phyloP scores from a whole-genome alignment of 2,329 filamentous ascomycete species.

The Plenodomus lindquistii region DNA sequence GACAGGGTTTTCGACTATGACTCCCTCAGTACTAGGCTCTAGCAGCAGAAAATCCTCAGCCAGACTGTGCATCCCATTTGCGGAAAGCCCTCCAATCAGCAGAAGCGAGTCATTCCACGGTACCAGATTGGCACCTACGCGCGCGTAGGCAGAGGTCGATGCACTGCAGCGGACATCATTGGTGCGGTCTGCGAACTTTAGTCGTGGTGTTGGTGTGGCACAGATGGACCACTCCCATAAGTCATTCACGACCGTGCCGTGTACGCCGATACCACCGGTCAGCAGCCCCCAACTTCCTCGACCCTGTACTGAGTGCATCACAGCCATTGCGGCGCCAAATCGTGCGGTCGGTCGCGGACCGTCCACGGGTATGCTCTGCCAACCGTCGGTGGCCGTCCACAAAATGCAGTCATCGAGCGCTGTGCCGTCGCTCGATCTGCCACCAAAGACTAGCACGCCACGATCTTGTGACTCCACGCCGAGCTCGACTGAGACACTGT shows the following conservation, averaged over 20 bases:
- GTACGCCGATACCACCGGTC: constrained; percentile 69
- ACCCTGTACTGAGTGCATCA: constrained; percentile 34
- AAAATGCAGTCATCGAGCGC: constrained; percentile 49
- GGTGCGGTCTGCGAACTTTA: constrained; percentile 36
- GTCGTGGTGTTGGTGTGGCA: constrained; percentile 32
- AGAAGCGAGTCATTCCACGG: constrained; percentile 51
- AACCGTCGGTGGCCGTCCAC: constrained; percentile 56
- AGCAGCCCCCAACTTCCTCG: constrained; percentile 61
- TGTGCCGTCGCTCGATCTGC: constrained; percentile 49
- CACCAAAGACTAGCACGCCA: constrained; percentile 52
- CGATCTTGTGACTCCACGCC: constrained; percentile 48
- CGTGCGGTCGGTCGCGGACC: constrained; percentile 51
- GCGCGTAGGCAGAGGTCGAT: constrained; percentile 36
- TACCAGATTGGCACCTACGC: constrained; percentile 59
- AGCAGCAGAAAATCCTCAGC: constrained; percentile 36
- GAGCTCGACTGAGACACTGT: constrained; percentile 56
- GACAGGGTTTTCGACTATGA: constrained; percentile 23
- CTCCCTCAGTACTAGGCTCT: constrained; percentile 17
- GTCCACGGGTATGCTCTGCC: constrained; percentile 51
- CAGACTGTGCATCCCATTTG: constrained; percentile 28
- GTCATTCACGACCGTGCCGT: constrained; percentile 66
- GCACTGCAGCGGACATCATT: constrained; percentile 20
- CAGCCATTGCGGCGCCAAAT: constrained; percentile 62
- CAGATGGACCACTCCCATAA: constrained; percentile 65
- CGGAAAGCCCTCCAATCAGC: constrained; percentile 57